These are phyloP conservation scores for Neopestalotiopsis sp. DNA, from an alignment of 2,329 filamentous ascomycete species.

Conservation along the genomic window DNA sequence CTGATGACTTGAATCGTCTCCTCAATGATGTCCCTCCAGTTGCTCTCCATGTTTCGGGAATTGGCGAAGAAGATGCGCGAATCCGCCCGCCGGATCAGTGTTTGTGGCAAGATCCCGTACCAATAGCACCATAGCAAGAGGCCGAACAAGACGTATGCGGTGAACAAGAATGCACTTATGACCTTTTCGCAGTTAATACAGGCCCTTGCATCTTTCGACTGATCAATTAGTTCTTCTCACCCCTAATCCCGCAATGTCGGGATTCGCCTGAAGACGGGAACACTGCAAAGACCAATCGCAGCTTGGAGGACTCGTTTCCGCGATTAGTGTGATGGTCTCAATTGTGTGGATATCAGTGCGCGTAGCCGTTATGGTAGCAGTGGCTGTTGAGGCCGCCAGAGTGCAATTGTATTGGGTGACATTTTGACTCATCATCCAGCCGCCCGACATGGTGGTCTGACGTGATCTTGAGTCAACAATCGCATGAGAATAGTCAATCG, in stretches of 20 bases:
- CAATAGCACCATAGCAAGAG: not conserved
- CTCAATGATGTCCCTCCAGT: not conserved
- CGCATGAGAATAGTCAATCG: too few relatives aligned
- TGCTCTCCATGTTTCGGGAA: not conserved
- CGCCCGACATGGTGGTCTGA: not conserved
- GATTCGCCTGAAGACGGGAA: not conserved
- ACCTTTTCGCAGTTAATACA: not conserved
- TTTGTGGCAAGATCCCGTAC: not conserved
- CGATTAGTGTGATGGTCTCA: not conserved
- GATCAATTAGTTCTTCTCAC: not conserved
- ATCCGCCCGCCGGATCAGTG: not conserved
- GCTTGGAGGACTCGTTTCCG: not conserved
- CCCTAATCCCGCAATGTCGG: not conserved
- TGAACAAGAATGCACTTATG: not conserved
- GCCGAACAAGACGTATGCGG: not conserved
- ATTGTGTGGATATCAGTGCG: not conserved
- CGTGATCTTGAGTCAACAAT: too few relatives aligned
- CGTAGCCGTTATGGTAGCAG: not conserved
- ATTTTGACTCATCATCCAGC: not conserved
- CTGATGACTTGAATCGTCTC: not conserved
- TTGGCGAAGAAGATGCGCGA: not conserved
- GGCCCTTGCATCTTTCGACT: too few relatives aligned
- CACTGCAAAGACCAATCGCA: not conserved
- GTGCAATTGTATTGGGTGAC: not conserved
- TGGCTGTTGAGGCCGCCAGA: not conserved